phyloP scores from a whole-genome alignment of 495 filamentous ascomycete genomes.

The Penicillium malachiteum region DNA sequence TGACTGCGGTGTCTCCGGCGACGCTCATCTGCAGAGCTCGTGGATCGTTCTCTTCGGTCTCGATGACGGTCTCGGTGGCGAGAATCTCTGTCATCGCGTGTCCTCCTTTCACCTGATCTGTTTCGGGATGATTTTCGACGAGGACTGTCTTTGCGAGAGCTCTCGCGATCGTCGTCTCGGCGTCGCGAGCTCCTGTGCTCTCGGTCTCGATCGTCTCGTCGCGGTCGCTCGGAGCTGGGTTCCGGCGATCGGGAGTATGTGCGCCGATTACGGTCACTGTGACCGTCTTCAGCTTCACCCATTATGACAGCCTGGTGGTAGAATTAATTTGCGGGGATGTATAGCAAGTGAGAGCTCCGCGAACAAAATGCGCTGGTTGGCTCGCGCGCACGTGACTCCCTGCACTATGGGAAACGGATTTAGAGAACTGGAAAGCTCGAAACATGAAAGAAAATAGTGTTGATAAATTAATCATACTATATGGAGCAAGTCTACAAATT shows the following conservation, averaged over 20 bases:
- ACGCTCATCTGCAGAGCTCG: constrained; percentile 24
- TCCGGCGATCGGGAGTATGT: constrained; percentile 21
- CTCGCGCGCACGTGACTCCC: background rate
- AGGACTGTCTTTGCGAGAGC: constrained; percentile 30
- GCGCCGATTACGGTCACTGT: constrained; percentile 14
- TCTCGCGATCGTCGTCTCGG: constrained; percentile 29
- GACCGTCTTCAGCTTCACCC: constrained; percentile 23
- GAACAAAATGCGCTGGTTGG: background rate
- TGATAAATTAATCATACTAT: too few relatives aligned
- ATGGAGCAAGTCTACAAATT: too few relatives aligned
- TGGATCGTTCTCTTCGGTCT: constrained; percentile 27
- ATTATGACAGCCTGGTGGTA: constrained; percentile 10
- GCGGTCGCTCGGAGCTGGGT: constrained; percentile 22
- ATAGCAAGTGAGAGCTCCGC: background rate
- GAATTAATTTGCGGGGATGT: background rate
- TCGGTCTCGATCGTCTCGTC: constrained; percentile 26
- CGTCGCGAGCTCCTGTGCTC: constrained; percentile 29
- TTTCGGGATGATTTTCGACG: constrained; percentile 33
- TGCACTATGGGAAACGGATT: background rate
- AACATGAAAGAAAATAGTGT: too few relatives aligned
- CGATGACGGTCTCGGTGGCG: constrained; percentile 29
- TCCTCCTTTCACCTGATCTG: constrained; percentile 21
- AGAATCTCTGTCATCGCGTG: constrained; percentile 24
- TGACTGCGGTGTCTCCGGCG: constrained; percentile 28
- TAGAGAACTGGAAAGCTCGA: too few relatives aligned